phyloP scores from a whole-genome alignment of 176 grass and related monocot species.

The Triticum urartu region DNA sequence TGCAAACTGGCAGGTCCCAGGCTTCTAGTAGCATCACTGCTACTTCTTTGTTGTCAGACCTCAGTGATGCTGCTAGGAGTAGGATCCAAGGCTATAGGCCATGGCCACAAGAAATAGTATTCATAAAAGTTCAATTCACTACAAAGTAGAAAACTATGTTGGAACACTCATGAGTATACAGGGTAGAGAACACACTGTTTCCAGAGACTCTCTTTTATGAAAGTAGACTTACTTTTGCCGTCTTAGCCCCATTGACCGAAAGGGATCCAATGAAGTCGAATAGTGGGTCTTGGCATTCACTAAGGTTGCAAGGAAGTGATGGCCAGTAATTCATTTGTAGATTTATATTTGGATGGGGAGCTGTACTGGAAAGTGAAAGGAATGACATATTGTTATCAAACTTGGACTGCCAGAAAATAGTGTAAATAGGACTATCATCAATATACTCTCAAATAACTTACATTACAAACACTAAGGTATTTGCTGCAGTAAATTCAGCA shows the following conservation, averaged over 20 bases:
- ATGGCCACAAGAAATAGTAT: constrained; percentile 6
- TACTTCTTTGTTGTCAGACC: no score
- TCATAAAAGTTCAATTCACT: neutral
- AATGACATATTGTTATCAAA: constrained; percentile 35
- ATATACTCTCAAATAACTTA: neutral
- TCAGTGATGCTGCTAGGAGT: no score
- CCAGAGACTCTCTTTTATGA: neutral
- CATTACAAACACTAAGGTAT: constrained; percentile 2
- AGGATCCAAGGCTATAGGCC: neutral
- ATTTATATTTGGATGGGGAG: constrained; percentile 86
- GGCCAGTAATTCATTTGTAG: constrained; percentile 98
- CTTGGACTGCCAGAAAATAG: constrained; percentile 4
- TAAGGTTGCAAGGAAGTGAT: constrained; percentile 77
- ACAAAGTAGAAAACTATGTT: neutral
- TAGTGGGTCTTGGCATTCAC: constrained; percentile 86
- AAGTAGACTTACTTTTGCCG: constrained; percentile 63
- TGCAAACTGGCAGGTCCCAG: no score
- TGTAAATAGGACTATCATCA: constrained; percentile 13
- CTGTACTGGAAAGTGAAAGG: constrained; percentile 56
- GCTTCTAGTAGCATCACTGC: no score
- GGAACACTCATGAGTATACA: neutral
- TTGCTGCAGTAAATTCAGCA: neutral
- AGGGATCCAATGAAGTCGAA: constrained; percentile 81
- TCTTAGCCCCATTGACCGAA: constrained; percentile 80
- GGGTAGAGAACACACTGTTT: neutral